Base-by-base conservation (phyloP, 179 eudicot species). In the Silene coronaria region DNA sequence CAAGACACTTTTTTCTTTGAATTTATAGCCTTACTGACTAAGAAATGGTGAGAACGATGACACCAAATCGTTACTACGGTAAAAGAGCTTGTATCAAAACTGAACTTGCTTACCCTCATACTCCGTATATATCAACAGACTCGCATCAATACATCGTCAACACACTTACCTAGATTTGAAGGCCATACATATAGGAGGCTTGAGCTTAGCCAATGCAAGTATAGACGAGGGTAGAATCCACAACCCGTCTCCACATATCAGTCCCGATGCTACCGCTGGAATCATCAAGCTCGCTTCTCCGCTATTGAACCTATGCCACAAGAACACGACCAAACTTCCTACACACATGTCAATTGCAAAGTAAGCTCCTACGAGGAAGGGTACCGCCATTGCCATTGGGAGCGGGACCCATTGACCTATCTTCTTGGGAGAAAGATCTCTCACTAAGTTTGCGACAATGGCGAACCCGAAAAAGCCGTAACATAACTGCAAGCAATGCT, bases 381-480 rank as follows among this genome's bases (percentile, higher is more conserved):
- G 97, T 74, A 91, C 93, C 4, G 96, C 97, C 95, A 91, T 91
- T 0, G 88, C 97, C 96, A 91, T 91, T 2, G 97, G 96, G 17
- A 91, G 88, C 0, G 97, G 97, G 12, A 87, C 30, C 85, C 85
- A 87, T 62, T 74, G 84, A 3, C 91, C 91, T 2, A 87, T 19
- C 38, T 73, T 83, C 66, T 68, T 45, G 0, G 97, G 95, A 13
- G 67, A 70, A 6, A 77, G 17, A 26, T 91, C 96, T 61, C 96
- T 85, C 83, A 75, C 30, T 46, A 91, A 72, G 76, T 91, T 91
- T 9, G 85, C 86, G 24, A 32, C 2, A 2, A 91, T 55, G 4
- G 97, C 90, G 65, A 91, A 89, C 26, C 78, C 84, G 23, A 91
- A 91, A 73, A 90, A 88, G 19, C 80, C 89, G 55, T 78, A 90